Conservation (phyloP, 352 stramenopile species). For the Phytophthora sojae region DNA sequence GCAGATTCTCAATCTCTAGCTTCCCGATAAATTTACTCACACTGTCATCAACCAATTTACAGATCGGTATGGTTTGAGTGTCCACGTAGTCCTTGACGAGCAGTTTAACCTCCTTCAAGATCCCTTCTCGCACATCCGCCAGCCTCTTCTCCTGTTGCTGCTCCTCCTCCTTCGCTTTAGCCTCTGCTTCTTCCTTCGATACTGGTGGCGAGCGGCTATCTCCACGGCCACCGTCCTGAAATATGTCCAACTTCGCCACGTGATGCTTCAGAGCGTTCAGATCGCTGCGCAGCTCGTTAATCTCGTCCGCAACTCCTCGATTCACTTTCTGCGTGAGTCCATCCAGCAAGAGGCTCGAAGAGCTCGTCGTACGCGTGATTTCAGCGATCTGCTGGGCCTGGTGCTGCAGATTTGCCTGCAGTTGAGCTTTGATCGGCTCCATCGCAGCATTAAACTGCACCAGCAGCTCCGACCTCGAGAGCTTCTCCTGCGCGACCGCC, state of each 20-base stretch:
- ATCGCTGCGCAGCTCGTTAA: constrained; percentile 62
- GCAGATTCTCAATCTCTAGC: constrained; percentile 31
- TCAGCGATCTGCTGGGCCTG: constrained; percentile 82
- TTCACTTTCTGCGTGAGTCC: constrained; percentile 74
- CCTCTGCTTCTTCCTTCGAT: constrained; percentile 30
- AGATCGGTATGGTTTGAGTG: constrained; percentile 23
- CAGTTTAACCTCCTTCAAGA: constrained; percentile 28
- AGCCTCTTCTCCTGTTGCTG: constrained; percentile 32
- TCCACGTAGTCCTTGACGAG: constrained; percentile 32
- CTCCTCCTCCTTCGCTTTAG: constrained; percentile 29
- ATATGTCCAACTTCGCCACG: constrained; percentile 50
- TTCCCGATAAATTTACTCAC: constrained; percentile 22
- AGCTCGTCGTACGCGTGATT: constrained; percentile 63
- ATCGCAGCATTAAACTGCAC: constrained; percentile 87
- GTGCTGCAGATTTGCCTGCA: constrained; percentile 78
- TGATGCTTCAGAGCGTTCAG: constrained; percentile 64
- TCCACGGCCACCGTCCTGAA: constrained; percentile 25
- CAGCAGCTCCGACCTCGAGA: constrained; percentile 73
- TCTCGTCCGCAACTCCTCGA: constrained; percentile 57
- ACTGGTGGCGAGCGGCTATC: constrained; percentile 3
- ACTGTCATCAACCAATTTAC: constrained; percentile 19
- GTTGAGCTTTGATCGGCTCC: constrained; percentile 80
- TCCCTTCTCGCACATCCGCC: constrained; percentile 20
- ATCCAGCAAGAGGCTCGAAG: constrained; percentile 65
- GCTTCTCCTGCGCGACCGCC: constrained; percentile 70